Conservation (phyloP, 2,329 filamentous ascomycete species). For the Monosporascus sp. region DNA sequence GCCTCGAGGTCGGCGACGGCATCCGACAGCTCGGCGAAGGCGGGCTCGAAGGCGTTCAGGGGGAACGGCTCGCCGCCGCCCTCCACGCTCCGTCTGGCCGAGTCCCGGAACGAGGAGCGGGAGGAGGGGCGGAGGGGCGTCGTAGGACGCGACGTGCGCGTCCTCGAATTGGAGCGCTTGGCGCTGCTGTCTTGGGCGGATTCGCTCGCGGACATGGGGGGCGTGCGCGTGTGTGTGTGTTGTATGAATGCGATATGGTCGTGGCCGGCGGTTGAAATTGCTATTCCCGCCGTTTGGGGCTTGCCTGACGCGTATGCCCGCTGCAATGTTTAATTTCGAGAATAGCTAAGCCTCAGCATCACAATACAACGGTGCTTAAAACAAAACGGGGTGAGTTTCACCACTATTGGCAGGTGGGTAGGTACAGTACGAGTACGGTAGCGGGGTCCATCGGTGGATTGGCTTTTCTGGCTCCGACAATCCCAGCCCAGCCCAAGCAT, state of each 20-base stretch:
- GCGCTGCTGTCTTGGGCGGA: conserved; percentile 14
- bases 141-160: conserved; percentile 61
- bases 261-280: too few species aligned
- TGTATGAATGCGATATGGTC: not conserved
- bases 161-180: conserved; percentile 9
- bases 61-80: conserved; percentile 56
- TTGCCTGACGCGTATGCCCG: too few species aligned
- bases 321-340: too few species aligned
- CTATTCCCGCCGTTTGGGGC: too few species aligned
- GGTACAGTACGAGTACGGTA: too few species aligned
- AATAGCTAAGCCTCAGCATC: too few species aligned
- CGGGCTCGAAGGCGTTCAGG: conserved; percentile 77
- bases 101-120: conserved; percentile 80
- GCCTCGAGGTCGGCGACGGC: conserved; percentile 93
- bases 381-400: not conserved
- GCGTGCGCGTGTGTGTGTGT: not conserved
- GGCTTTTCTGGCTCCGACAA: not conserved
- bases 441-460: not conserved
- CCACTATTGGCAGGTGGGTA: not conserved
- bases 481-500: not conserved
- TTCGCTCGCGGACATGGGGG: conserved; percentile 19
- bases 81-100: conserved; percentile 51
- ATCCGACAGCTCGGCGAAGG: conserved; percentile 89
- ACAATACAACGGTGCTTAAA: too few species aligned
- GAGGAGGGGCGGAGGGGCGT: conserved; percentile 89